Conservation (phyloP, 2,329 filamentous ascomycete genomes). For the Bipolaris gigantea region DNA sequence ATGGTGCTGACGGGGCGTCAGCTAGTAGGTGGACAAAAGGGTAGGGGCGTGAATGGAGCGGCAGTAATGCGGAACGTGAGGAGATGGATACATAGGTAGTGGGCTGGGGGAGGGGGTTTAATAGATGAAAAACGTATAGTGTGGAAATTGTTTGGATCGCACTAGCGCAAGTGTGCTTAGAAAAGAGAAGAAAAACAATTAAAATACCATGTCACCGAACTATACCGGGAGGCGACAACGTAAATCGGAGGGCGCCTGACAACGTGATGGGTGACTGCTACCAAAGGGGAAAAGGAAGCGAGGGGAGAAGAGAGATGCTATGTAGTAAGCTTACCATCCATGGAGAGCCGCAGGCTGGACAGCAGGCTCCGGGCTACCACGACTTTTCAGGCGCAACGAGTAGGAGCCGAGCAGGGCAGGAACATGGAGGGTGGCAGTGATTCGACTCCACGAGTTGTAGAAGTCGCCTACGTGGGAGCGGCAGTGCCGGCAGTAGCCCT, state of each 20-base stretch:
- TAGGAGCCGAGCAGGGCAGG: slow-evolving; percentile 42
- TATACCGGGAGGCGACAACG: slow-evolving; percentile 40
- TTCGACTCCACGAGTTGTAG: slow-evolving; percentile 43
- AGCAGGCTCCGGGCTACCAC: slow-evolving; percentile 35
- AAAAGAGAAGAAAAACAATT: slow-evolving; percentile 30
- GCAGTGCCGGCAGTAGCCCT: slow-evolving; percentile 38
- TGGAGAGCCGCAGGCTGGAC: slow-evolving; percentile 36
- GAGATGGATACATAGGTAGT: slow-evolving; percentile 20
- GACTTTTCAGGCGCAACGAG: slow-evolving; percentile 28
- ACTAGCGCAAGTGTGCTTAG: slow-evolving; percentile 39
- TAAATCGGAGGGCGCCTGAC: slow-evolving; percentile 28
- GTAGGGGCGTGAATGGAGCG: slow-evolving; percentile 8
- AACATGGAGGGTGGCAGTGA: slow-evolving; percentile 42
- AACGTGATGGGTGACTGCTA: slow-evolving; percentile 25
- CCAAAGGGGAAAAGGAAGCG: slow-evolving; percentile 24
- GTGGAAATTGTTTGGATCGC: slow-evolving; percentile 38
- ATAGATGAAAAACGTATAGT: slow-evolving; percentile 46
- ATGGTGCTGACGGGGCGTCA: slow-evolving; percentile 35
- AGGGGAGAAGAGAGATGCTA: slow-evolving; percentile 9
- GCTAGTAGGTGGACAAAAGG: slow-evolving; percentile 12
- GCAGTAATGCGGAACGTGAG: slow-evolving; percentile 2
- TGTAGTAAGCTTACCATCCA: slow-evolving; percentile 44
- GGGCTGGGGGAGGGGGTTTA: slow-evolving; percentile 37
- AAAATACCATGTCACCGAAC: slow-evolving; percentile 39
- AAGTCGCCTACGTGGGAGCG: slow-evolving; percentile 36